phyloP scores from a whole-genome alignment of 2,329 filamentous ascomycete species.

The Fusarium sp. region DNA sequence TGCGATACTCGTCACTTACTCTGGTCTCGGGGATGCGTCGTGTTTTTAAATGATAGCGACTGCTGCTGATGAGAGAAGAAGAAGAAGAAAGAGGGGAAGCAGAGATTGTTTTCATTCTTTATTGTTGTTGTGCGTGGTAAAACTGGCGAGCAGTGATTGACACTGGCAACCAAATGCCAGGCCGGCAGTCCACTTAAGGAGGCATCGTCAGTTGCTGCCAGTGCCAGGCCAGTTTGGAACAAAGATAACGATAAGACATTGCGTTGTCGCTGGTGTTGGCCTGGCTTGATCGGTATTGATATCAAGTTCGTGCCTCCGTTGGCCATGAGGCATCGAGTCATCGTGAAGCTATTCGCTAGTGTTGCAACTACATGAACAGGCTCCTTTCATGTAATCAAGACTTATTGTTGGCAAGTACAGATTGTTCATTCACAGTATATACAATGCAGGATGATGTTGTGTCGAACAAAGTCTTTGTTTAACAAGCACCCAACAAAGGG shows the following conservation, averaged over 20 bases:
- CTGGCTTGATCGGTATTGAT: not conserved
- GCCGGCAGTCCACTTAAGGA: not conserved
- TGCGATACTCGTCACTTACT: not conserved
- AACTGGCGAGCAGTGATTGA: not conserved
- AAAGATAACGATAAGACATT: not conserved
- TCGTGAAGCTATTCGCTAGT: not conserved
- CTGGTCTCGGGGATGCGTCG: not conserved
- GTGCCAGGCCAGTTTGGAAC: not conserved
- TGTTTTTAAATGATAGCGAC: not conserved
- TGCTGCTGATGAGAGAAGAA: not conserved
- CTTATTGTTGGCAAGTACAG: not conserved
- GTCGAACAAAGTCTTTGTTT: slow-evolving; percentile 14
- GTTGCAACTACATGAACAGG: not conserved
- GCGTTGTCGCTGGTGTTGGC: not conserved
- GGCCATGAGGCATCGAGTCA: not conserved
- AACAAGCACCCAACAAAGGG: slow-evolving; percentile 15
- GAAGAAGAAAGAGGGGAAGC: not conserved
- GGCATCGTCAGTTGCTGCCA: not conserved
- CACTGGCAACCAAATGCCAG: not conserved
- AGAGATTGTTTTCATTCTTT: not conserved
- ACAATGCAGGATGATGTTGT: not conserved
- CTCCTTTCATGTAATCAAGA: not conserved
- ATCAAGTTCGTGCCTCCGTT: not conserved
- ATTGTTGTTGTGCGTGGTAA: slow-evolving; percentile 11
- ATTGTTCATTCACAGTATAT: not conserved